A percentile compares a stretch with the other conserved stretches of the same genome.
Evolutionary conservation across 108 stramenopile genomes (phyloP).

Genomic region (Nannochloropsis gaditana): DNA sequence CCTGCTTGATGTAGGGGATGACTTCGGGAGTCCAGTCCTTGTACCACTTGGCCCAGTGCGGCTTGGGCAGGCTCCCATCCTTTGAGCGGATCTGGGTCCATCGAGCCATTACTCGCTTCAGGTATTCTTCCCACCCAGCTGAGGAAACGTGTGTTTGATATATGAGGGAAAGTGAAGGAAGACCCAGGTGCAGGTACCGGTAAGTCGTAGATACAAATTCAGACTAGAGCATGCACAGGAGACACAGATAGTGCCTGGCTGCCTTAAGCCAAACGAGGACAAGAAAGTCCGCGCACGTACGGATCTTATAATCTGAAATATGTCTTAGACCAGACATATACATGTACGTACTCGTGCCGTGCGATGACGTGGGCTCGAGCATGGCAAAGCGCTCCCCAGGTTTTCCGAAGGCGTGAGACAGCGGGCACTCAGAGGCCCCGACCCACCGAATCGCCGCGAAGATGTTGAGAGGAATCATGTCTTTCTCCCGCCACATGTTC

Average conservation of each 20-base stretch:
- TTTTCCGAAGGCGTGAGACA: conserved; percentile 16
- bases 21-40: background rate
- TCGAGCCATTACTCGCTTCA: conserved; percentile 10
- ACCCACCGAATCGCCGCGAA: background rate
- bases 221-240: too few species aligned
- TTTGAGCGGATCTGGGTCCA: conserved; percentile 10
- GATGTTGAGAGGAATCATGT: conserved; percentile 6
- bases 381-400: background rate
- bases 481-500: conserved; percentile 17
- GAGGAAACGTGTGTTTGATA: background rate
- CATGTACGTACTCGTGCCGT: background rate
- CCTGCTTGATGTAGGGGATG: conserved; percentile 10
- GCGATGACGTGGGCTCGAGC: conserved; percentile 11
- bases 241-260: too few species aligned
- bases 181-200: too few species aligned
- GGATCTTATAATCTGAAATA: too few species aligned
- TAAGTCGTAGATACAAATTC: too few species aligned
- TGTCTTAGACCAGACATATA: background rate
- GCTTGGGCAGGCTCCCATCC: conserved; percentile 5
- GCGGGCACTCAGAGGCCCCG: background rate
- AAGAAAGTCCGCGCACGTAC: too few species aligned
- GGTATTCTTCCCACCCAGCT: background rate
- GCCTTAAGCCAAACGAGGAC: too few species aligned
- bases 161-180: too few species aligned
- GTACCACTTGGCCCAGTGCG: background rate